Evolutionary conservation across 2,329 filamentous ascomycete species (phyloP).

Genomic region (Neospermospora avenae): DNA sequence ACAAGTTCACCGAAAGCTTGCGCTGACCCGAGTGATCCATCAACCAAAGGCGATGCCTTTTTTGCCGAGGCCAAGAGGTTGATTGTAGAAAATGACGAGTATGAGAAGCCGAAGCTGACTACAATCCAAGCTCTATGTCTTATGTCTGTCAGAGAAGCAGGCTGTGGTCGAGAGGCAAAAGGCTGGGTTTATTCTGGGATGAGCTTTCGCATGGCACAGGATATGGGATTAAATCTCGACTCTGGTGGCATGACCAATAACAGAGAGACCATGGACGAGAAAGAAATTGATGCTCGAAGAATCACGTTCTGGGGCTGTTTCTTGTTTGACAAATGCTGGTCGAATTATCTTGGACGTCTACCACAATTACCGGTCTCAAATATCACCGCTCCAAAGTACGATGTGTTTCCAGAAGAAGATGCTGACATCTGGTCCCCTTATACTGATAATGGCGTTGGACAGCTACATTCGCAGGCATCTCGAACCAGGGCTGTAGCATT

Average conservation of each 20-base stretch:
- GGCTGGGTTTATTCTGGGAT: conserved; percentile 99
- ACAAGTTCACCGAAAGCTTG: conserved; percentile 72
- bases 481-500: conserved; percentile 78
- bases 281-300: conserved; percentile 82
- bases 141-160: conserved; percentile 95
- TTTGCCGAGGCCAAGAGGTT: conserved; percentile 90
- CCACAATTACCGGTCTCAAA: conserved; percentile 79
- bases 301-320: conserved; percentile 98
- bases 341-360: conserved; percentile 89
- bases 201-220: conserved; percentile 96
- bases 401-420: conserved; percentile 88
- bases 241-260: conserved; percentile 63
- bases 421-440: conserved; percentile 83
- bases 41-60: conserved; percentile 92
- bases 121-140: conserved; percentile 91
- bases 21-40: conserved; percentile 66
- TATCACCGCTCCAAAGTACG: conserved; percentile 82
- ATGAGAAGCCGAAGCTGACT: conserved; percentile 81
- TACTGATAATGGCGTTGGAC: conserved; percentile 75
- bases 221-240: conserved; percentile 88
- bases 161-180: conserved; percentile 88
- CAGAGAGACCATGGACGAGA: conserved; percentile 62
- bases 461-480: conserved; percentile 72
- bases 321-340: conserved; percentile 98
- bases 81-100: conserved; percentile 87